Evolutionary conservation across 805 yeast species (phyloP), one percentile per base, ranked within the genome.

Genomic region (Ogataea saltuana): DNA sequence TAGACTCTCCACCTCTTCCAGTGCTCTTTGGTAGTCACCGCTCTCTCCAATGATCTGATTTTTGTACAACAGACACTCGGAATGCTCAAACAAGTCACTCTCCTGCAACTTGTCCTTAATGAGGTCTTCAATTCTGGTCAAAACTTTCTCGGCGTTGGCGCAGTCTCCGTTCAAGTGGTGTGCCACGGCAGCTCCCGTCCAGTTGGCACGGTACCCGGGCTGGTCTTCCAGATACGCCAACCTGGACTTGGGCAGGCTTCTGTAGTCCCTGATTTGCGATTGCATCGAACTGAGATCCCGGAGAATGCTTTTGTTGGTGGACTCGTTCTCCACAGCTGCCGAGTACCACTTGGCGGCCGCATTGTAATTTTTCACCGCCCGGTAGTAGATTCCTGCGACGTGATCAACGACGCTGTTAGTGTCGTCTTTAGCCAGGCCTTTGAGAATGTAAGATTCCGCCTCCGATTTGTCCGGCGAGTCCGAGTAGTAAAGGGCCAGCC

Each of bases 101-200:
- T 79, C 86, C 34, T 80, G 76, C 40, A 85, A 67, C 53, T 82
- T 82, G 13, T 82, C 91, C 54, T 74, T 76, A 25, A 88, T 78
- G 23, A 87, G 67, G 22, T 77, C 82, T 62, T 91, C 97, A 55
- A 87, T 88, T 55, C 85, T 81, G 16, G 76, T 59, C 54, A 90
- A 73, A 2, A 91, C 85, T 43, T 76, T 76, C 43, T 83, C 82
- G 6, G 96, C 91, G 18, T 78, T 78, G 27, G 69, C 70, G 56
- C 72, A 76, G 56, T 89, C 87, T 19, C 77, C 75, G 60, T 78
- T 78, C 59, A 90, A 70, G 62, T 86, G 87, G 59, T 85, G 88
- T 1, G 97, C 96, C 32, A 88, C 74, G 1, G 96, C 96, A 39
- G 85, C 72, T 0, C 84, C 83, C 1, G 95, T 85, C 96, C 97